Base-by-base conservation (phyloP, 768 basidiomycete species). In the Thelephora ganbajun region DNA sequence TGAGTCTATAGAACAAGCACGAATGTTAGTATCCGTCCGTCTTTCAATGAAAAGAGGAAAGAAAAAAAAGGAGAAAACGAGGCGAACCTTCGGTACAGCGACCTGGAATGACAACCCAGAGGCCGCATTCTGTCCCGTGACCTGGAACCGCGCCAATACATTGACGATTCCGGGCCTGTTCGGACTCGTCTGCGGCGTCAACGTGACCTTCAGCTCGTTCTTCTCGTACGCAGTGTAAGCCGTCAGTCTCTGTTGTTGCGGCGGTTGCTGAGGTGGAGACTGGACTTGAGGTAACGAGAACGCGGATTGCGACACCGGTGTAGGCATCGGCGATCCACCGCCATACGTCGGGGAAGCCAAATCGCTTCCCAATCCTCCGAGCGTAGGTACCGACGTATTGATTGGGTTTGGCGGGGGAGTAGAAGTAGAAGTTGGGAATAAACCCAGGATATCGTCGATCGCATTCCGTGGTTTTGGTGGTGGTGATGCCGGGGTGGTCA, bases 151-250 rank as follows among this genome's bases (percentile, higher is more conserved):
- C 16, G 90, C 93, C 49, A 92, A 65, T 52, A 98, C 85, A 66
- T 93, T 86, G 19, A 94, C 83, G 37, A 94, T 69, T 35, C 90
- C 92, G n/a, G 90, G 88, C 51, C 83, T 80, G 43, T 77, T 66
- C 7, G 82, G 61, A 20, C 83, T 83, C 13, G 82, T 81, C 59
- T 91, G 84, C 1, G 94, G 93, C 0, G 89, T 92, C 48, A 99
- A 67, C 3, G 86, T 89, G 48, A 99, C 81, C 63, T 80, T 82
- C 26, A 98, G 70, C 13, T 81, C 83, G 54, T 97, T 85, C 72
- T 88, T 87, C 42, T 94, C 90, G 60, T 94, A 99, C 6, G 88
- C 93, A 0, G 79, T 76, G 63, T 93, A 97, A 0, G 82, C 66
- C 13, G 79, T 72, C 37, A 85, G 64, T 48, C 75, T 74, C 34